phyloP scores from a whole-genome alignment of 768 basidiomycete genomes.

The Lactarius sanguifluus region DNA sequence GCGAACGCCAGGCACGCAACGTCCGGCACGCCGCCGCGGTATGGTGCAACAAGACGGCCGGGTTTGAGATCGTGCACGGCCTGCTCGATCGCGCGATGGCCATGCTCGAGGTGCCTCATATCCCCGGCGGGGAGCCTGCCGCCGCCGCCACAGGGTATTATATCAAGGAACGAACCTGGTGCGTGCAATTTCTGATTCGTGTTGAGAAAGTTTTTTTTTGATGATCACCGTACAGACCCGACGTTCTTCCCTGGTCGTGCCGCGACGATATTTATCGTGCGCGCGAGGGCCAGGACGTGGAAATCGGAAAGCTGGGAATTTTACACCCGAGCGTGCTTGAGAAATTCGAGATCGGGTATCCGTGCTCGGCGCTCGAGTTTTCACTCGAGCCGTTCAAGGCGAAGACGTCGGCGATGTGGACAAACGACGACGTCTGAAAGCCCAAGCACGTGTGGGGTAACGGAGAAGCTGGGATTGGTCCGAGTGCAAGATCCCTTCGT shows the following conservation, averaged over 20 bases:
- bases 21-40: slow-evolving; percentile 85
- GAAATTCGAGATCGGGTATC: slow-evolving; percentile 92
- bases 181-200: background rate
- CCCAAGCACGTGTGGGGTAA: background rate
- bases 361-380: slow-evolving; percentile 94
- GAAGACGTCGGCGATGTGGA: slow-evolving; percentile 57
- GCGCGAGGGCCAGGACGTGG: slow-evolving; percentile 50
- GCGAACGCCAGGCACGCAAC: slow-evolving; percentile 86
- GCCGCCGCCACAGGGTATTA: slow-evolving; percentile 82
- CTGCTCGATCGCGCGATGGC: slow-evolving; percentile 94
- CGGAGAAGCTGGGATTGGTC: background rate
- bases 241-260: slow-evolving; percentile 96
- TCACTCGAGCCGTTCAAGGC: slow-evolving; percentile 93
- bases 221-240: slow-evolving; percentile 55
- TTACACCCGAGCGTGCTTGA: slow-evolving; percentile 89
- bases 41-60: slow-evolving; percentile 96
- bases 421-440: slow-evolving; percentile 43
- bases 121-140: slow-evolving; percentile 51
- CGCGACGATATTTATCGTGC: slow-evolving; percentile 86
- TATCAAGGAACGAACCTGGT: slow-evolving; percentile 84
- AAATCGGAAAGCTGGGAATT: slow-evolving; percentile 89
- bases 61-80: slow-evolving; percentile 96
- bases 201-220: background rate
- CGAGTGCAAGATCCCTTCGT: slow-evolving; percentile 1
- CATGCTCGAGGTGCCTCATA: slow-evolving; percentile 88